Conservation (phyloP, 306 rosid species). For the Urtica urens region DNA sequence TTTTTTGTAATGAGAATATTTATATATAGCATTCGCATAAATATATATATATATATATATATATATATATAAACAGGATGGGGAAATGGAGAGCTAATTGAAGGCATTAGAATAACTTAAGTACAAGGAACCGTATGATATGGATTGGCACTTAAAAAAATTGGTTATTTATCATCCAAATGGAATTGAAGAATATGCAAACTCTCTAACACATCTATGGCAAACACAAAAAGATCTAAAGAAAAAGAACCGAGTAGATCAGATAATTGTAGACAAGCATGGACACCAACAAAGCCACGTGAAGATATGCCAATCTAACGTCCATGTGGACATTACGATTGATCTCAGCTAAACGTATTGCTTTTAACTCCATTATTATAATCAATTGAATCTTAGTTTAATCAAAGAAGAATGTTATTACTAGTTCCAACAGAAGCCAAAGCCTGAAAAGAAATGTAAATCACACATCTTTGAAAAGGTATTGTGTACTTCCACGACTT, state of each 20-base stretch:
- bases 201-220: slow-evolving; percentile 13
- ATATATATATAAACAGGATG: background rate
- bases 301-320: slow-evolving; percentile 23
- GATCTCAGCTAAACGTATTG: slow-evolving; percentile 19
- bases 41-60: too few relatives aligned
- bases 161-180: too few relatives aligned
- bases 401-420: slow-evolving; percentile 8
- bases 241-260: slow-evolving; percentile 6
- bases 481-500: slow-evolving; percentile 45
- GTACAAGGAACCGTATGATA: background rate
- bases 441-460: background rate
- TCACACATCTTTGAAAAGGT: slow-evolving; percentile 42
- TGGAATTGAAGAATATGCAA: slow-evolving; percentile 11
- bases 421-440: too few relatives aligned
- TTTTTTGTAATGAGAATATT: background rate
- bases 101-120: slow-evolving; percentile 1
- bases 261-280: slow-evolving; percentile 17
- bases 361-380: background rate
- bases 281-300: slow-evolving; percentile 19
- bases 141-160: background rate
- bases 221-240: slow-evolving; percentile 5
- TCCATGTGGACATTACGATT: slow-evolving; percentile 20
- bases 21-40: too few relatives aligned
- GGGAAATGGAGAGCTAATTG: background rate
- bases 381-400: slow-evolving; percentile 16